Percentiles rank a stretch among this genome's conserved stretches.
Conservation (phyloP, 768 basidiomycete genomes). For the Sutorius australiensis region DNA sequence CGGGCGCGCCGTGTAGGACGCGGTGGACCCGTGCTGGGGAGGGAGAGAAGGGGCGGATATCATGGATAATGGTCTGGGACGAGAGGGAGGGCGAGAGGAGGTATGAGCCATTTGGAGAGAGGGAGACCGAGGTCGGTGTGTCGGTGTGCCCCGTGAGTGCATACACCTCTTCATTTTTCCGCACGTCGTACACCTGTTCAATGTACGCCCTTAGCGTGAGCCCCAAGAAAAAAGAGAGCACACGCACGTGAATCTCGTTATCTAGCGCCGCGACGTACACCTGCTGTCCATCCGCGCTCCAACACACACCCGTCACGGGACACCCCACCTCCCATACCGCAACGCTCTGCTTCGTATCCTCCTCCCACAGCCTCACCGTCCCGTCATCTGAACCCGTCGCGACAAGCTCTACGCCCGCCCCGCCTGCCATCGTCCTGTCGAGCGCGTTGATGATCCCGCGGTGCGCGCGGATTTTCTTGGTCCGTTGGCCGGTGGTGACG, state of each 20-base stretch:
- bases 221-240: background rate
- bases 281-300: conserved; percentile 86
- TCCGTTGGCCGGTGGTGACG: conserved; percentile 77
- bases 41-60: conserved; percentile 91
- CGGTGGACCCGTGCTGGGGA: conserved; percentile 80
- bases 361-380: conserved; percentile 89
- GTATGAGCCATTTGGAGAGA: conserved; percentile 86
- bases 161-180: conserved; percentile 80
- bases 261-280: conserved; percentile 92
- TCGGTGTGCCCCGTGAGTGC: conserved; percentile 83
- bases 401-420: conserved; percentile 80
- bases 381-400: conserved; percentile 92
- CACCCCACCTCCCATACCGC: conserved; percentile 82
- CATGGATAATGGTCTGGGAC: conserved; percentile 84
- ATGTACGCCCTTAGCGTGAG: too few species aligned
- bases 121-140: conserved; percentile 87
- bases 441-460: conserved; percentile 87
- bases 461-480: conserved; percentile 82
- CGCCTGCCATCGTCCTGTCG: conserved; percentile 81
- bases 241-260: conserved; percentile 90
- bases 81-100: conserved; percentile 90
- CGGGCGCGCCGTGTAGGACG: conserved; percentile 76
- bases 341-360: conserved; percentile 69
- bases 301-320: conserved; percentile 89
- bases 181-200: conserved; percentile 78